phyloP scores from a whole-genome alignment of 2,329 filamentous ascomycete genomes.

The Aspergillus persii region DNA sequence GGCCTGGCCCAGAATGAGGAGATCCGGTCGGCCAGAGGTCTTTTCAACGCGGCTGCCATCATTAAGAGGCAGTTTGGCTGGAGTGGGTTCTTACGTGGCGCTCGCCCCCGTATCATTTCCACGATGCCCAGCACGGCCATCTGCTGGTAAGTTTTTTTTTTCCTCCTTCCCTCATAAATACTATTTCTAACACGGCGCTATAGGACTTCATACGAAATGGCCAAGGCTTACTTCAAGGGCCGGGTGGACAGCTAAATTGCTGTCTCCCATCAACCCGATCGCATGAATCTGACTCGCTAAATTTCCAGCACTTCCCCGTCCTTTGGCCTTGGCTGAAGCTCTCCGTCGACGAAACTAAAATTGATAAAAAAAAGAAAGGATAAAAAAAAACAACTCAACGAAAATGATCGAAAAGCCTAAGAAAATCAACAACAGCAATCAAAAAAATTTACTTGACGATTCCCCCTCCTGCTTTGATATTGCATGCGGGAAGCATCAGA shows the following conservation, averaged over 20 bases:
- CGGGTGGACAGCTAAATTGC: conserved; percentile 27
- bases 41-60: conserved; percentile 74
- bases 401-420: neutral
- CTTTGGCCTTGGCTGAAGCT: neutral
- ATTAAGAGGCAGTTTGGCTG: conserved; percentile 81
- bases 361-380: neutral
- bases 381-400: neutral
- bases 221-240: conserved; percentile 64
- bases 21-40: conserved; percentile 78
- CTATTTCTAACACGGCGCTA: conserved; percentile 1
- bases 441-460: neutral
- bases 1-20: conserved; percentile 79
- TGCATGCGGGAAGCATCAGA: neutral
- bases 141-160: conserved; percentile 68
- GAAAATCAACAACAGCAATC: neutral
- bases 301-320: conserved; percentile 2
- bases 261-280: conserved; percentile 7
- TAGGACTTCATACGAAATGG: conserved; percentile 66
- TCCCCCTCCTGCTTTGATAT: neutral
- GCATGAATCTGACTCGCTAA: conserved; percentile 13
- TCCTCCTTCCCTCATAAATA: neutral
- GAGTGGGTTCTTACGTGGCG: conserved; percentile 86
- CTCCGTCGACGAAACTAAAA: neutral
- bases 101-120: conserved; percentile 86
- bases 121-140: conserved; percentile 99